Base-by-base conservation (phyloP, 169 alveolate genomes). In the Plasmodium ovale region DNA sequence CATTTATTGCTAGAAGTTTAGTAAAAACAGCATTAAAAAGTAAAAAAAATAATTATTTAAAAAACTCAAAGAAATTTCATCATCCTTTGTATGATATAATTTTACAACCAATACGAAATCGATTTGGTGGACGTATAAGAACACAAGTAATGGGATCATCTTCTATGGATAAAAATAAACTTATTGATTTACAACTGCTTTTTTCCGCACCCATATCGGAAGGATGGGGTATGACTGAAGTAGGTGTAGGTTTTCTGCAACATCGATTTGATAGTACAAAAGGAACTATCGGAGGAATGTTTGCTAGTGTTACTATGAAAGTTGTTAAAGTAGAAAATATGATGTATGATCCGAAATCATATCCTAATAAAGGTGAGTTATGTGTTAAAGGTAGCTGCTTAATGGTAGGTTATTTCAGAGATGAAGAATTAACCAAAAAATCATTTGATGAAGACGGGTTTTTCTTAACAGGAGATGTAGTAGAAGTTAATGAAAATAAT, bases 391-490 rank as follows among this genome's bases (percentile, higher is more conserved):
- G 98, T 7, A 85, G 90, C 35, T 74, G 97, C 2, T 72, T 97
- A 12, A 95, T 96, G 93, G 69, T 73, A 44, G 99, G 99, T 4
- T 97, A 97, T 87, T 95, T 93, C 73, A 93, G 94, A 77, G 94
- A 96, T 51, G 96, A 94, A 33, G 95, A 94, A 64, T 92, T 92
- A 87, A 97, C 98, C 3, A 88, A 87, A 35, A 97, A 96, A 64
- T 95, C 96, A 4, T 72, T 97, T 53, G 98, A 96, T 77, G 87
- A 73, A 49, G 99, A 97, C 21, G 98, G 98, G 0, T 97, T 98
- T 97, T 87, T 95, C 60, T 95, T 92, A 53, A 97, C 99, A 14
- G 99, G 99, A 10, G 99, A 97, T 82, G 94, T 97, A 31, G 99
- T 95, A 19, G 96, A 92, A 58, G 70, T 96, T 31, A 85, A 68